Conservation (phyloP, 2,329 filamentous ascomycete genomes). For the Colletotrichum lindemuthianum region DNA sequence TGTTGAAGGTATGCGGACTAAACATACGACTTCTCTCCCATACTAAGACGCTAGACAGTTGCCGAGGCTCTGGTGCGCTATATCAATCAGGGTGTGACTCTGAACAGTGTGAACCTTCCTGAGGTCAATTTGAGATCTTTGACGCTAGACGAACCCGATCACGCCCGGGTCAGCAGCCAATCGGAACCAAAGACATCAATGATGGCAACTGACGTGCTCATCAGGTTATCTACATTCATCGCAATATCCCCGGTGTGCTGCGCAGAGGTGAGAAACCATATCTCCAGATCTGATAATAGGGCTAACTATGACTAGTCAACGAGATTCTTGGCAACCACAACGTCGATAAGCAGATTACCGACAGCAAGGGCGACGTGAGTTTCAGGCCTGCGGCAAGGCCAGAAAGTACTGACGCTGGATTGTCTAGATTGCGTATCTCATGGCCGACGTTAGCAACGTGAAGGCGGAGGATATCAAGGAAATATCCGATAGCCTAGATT, state of each 20-base stretch:
- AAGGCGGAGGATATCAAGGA: constrained; percentile 83
- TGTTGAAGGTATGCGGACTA: constrained; percentile 70
- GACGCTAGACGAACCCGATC: constrained; percentile 87
- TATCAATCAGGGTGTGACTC: constrained; percentile 92
- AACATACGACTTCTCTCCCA: not conserved
- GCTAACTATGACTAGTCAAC: constrained; percentile 71
- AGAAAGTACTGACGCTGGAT: constrained; percentile 36
- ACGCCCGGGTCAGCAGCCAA: constrained; percentile 74
- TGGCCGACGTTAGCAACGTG: constrained; percentile 96
- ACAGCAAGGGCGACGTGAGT: constrained; percentile 87
- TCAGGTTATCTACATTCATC: constrained; percentile 92
- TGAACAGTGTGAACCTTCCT: constrained; percentile 96
- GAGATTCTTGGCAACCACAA: constrained; percentile 95
- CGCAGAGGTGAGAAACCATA: constrained; percentile 69
- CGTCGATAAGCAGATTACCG: constrained; percentile 98
- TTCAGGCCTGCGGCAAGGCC: too few relatives aligned
- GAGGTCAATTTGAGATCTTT: constrained; percentile 91
- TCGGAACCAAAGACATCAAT: not conserved
- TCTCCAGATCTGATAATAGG: not conserved
- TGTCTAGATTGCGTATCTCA: constrained; percentile 83
- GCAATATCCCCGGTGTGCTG: constrained; percentile 94
- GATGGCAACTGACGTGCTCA: constrained; percentile 30
- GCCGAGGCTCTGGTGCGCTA: constrained; percentile 88
- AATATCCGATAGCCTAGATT: constrained; percentile 84
- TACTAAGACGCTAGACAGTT: constrained; percentile 58